Evolutionary conservation across 768 basidiomycete species (phyloP), one percentile per base, ranked within the genome.

Genomic region (Porpolomopsis calyptriformis): DNA sequence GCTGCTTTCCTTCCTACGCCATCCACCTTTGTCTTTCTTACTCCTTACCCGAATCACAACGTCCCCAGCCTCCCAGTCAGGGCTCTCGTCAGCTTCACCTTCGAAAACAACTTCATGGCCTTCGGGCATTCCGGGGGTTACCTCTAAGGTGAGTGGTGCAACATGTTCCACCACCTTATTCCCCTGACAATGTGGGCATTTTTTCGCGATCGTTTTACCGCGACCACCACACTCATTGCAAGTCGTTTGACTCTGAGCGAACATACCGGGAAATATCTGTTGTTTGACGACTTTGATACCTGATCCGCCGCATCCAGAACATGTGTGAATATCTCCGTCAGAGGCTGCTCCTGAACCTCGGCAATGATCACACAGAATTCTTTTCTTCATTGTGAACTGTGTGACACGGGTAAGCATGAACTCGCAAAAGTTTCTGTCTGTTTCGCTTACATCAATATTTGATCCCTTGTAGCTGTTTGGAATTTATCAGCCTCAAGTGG

Each of bases 181-280:
- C 1, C 90, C 91, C 8, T 68, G 60, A 59, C 94, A 98, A 52
- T 86, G 82, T 2, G 87, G 78, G 56, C 96, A 99, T 37, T 70
- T 66, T 50, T 77, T 78, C 53, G 73, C 77, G 57, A 97, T 85
- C 40, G 82, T 68, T 50, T 75, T 80, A 9, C 93, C 91, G 33
- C 85, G 80, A 2, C 94, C 94, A 39, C 74, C 71, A 58, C 94
- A 98, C 33, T 86, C 80, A 46, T 80, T 81, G 64, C 84, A 93
- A 45, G 84, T 78, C 35, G 76, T 71, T 65, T 93, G 89, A 10
- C 80, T 80, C 62, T 93, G 88, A 0, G 89, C 85, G 56, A 83
- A 87, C 93, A 96, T 96, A 20, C 92, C 93, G 2, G 93, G 92
- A 73, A 94, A 93, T 50, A 99, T 87, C 67, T 93, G 96, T 59